Conservation (phyloP, 768 basidiomycete genomes). For the Mycena vulgaris region DNA sequence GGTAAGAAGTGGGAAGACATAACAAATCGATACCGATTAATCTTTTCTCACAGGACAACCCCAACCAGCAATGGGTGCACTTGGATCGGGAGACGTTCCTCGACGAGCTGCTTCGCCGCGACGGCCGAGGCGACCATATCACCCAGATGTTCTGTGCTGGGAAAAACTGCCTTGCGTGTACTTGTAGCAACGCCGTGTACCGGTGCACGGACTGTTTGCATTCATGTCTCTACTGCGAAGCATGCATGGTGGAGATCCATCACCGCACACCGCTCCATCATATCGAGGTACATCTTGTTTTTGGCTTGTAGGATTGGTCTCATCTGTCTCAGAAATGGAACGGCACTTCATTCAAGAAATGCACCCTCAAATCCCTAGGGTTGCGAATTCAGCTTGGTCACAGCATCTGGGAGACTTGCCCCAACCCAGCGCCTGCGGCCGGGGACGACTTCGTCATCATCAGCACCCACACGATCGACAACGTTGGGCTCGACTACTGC, state of each 20-base stretch:
- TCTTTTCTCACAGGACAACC: neutral
- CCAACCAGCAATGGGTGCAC: neutral
- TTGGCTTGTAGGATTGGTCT: neutral
- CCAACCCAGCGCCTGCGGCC: neutral
- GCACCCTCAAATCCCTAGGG: neutral
- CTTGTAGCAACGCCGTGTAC: accelerated
- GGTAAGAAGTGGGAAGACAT: too few species aligned
- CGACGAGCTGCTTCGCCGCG: neutral
- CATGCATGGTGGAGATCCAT: neutral
- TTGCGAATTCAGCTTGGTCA: constrained; percentile 11
- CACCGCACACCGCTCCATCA: neutral
- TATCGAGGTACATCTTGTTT: neutral
- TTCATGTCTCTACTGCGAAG: neutral
- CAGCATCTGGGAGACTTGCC: neutral
- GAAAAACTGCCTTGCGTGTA: neutral
- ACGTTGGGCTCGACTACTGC: constrained; percentile 1
- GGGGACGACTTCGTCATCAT: neutral
- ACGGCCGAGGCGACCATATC: neutral
- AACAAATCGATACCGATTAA: neutral
- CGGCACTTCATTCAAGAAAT: neutral
- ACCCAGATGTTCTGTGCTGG: neutral
- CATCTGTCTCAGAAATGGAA: neutral
- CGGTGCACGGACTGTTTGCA: neutral
- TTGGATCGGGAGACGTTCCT: neutral
- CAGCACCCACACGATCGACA: neutral